phyloP scores from a whole-genome alignment of 441 rosid species.

The Omphalea diandra region DNA sequence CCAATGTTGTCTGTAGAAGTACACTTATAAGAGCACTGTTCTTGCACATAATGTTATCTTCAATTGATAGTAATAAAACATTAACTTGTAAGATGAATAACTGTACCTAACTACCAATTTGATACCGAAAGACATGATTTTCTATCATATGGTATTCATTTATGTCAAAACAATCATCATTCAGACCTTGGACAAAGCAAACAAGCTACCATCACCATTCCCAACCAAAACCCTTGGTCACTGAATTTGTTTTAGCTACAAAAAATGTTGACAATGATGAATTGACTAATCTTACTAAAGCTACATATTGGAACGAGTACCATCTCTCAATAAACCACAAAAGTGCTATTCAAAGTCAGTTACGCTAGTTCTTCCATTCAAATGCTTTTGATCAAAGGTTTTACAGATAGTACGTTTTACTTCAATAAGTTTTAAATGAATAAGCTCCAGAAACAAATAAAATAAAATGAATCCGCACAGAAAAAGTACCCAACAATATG shows the following conservation, averaged over 20 bases:
- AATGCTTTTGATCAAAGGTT: neutral
- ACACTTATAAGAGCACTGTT: neutral
- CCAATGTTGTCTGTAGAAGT: neutral
- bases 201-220: neutral
- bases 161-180: neutral
- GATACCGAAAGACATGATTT: neutral
- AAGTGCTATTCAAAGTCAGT: neutral
- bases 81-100: neutral
- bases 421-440: neutral
- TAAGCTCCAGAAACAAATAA: neutral
- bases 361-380: neutral
- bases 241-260: neutral
- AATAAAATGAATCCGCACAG: neutral
- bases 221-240: neutral
- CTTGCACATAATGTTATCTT: neutral
- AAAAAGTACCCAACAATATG: constrained; percentile 1
- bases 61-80: neutral
- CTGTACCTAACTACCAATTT: neutral
- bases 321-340: neutral
- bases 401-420: neutral
- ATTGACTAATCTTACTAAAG: neutral
- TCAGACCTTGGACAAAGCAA: neutral
- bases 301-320: neutral
- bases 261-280: neutral
- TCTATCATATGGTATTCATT: neutral